Evolutionary conservation across 306 rosid genomes (phyloP).

Genomic region (Astragalus membranaceus): DNA sequence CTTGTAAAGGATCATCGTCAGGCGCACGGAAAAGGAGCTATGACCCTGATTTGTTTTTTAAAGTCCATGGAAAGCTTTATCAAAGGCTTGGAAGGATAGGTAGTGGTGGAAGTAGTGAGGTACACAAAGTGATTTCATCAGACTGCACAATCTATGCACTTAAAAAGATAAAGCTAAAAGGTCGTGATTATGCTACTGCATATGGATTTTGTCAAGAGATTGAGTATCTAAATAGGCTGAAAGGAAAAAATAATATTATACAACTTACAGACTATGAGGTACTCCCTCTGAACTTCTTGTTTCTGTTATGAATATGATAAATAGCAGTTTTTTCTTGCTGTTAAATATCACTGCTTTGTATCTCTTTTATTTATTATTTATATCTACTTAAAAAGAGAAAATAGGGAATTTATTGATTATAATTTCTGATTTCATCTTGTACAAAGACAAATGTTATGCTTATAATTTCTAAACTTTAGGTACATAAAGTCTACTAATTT

Average conservation of each 20-base stretch:
- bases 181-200: constrained; percentile 93
- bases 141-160: constrained; percentile 89
- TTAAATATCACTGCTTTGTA: not conserved
- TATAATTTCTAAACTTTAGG: not conserved
- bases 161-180: constrained; percentile 82
- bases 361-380: not conserved
- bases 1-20: constrained; percentile 46
- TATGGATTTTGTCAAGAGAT: constrained; percentile 95
- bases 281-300: constrained; percentile 15
- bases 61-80: constrained; percentile 89
- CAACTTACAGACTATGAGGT: constrained; percentile 93
- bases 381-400: not conserved
- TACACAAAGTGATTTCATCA: constrained; percentile 93
- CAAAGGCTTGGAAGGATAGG: constrained; percentile 99
- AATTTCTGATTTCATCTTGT: not conserved
- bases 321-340: not conserved
- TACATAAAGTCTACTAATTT: not conserved
- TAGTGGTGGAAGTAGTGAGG: constrained; percentile 98
- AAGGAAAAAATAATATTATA: constrained; percentile 79
- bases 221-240: constrained; percentile 77
- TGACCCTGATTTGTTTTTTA: constrained; percentile 81
- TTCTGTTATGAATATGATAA: not conserved
- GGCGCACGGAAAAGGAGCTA: constrained; percentile 61
- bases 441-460: not conserved
- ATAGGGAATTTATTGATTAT: not conserved